Evolutionary conservation across 2,329 filamentous ascomycete genomes (phyloP).

Genomic region (Zasmidium cellare): DNA sequence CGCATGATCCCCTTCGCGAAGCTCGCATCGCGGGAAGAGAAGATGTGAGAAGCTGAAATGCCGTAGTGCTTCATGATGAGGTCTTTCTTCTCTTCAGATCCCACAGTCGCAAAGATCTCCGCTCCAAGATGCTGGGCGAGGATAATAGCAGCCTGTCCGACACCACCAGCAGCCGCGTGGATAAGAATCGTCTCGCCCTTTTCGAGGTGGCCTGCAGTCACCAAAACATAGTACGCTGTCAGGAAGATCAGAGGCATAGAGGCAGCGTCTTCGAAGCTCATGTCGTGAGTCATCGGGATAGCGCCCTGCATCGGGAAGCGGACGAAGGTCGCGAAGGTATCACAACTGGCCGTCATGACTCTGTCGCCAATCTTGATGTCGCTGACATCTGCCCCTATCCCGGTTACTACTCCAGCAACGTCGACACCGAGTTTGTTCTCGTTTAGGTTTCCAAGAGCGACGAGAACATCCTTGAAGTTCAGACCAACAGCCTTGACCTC

Average conservation of each 20-base stretch:
- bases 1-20: constrained; percentile 30
- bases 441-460: constrained; percentile 21
- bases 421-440: constrained; percentile 13
- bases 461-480: constrained; percentile 27
- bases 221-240: constrained; percentile 32
- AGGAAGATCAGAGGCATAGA: constrained; percentile 24
- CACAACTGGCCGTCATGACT: constrained; percentile 11
- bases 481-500: constrained; percentile 26
- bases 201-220: constrained; percentile 16
- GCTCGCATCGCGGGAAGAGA: constrained; percentile 29
- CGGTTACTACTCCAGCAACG: constrained; percentile 11
- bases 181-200: constrained; percentile 15
- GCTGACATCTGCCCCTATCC: constrained; percentile 16
- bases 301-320: constrained; percentile 7
- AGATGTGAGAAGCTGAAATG: constrained; percentile 35
- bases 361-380: constrained; percentile 16
- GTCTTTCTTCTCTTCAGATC: constrained; percentile 28
- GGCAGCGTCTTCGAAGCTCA: constrained; percentile 26
- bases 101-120: constrained; percentile 34
- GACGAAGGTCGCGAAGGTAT: constrained; percentile 17
- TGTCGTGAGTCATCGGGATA: constrained; percentile 16
- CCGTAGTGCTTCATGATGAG: constrained; percentile 27
- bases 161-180: constrained; percentile 33
- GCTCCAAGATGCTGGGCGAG: constrained; percentile 28
- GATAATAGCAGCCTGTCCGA: constrained; percentile 35